Conservation (phyloP, 2,329 filamentous ascomycete species). For the Pezicula radicicola region DNA sequence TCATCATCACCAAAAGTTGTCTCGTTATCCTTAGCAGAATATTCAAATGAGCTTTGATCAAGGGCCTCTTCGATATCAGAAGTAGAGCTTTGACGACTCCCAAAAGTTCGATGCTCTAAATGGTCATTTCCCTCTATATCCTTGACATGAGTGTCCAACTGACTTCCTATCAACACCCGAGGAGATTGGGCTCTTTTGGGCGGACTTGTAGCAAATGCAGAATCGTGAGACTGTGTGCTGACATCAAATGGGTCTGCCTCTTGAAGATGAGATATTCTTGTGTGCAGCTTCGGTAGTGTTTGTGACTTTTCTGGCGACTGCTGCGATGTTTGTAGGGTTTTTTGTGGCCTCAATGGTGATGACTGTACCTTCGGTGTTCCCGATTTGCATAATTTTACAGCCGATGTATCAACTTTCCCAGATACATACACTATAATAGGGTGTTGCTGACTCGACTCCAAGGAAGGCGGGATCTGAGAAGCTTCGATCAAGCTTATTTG, state of each 20-base stretch:
- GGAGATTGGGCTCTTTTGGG: background rate
- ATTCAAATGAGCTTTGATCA: no score
- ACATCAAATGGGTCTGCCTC: conserved; percentile 6
- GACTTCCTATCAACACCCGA: background rate
- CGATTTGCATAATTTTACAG: no score
- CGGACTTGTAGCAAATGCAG: conserved; percentile 9
- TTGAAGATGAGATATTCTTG: background rate
- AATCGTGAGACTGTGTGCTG: conserved; percentile 20
- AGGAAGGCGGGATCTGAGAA: background rate
- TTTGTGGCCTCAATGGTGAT: background rate
- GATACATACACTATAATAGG: background rate
- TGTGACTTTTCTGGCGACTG: background rate
- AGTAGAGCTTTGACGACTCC: no score
- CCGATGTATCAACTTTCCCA: background rate
- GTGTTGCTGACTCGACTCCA: no score
- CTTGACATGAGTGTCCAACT: no score
- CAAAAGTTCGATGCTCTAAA: no score
- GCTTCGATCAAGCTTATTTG: background rate
- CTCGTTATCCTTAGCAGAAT: no score
- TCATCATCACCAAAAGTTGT: no score
- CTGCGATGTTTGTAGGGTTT: background rate
- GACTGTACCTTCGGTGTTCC: no score
- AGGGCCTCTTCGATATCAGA: no score
- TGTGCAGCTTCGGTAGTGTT: background rate
- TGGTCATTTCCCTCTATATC: no score